Percentiles rank a stretch among this genome's conserved stretches.
Conservation (phyloP, 148 eudicot genomes). For the Selenicereus undatus region DNA sequence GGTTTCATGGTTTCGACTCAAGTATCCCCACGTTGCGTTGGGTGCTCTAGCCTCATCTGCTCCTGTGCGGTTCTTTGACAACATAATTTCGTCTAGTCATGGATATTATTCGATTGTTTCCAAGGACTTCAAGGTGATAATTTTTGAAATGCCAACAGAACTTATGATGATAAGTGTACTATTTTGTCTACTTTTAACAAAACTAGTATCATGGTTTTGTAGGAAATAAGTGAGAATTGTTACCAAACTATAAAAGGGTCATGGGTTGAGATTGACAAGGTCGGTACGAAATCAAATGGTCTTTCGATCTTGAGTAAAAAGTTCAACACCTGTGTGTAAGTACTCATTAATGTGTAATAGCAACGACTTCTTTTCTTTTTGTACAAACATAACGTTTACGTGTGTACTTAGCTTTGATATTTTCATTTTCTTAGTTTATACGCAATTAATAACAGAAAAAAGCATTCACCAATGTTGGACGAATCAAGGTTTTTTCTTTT, state of each 20-base stretch:
- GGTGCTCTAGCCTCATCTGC: conserved; percentile 34
- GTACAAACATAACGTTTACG: no score
- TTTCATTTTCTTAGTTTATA: no score
- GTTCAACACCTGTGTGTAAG: conserved; percentile 17
- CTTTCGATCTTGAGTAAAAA: not conserved
- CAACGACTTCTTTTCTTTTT: not conserved
- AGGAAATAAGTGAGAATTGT: conserved; percentile 7
- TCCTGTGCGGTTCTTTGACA: conserved; percentile 25
- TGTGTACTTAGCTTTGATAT: no score
- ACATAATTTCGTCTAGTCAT: conserved; percentile 26
- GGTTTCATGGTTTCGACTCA: conserved; percentile 33
- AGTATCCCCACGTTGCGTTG: conserved; percentile 31
- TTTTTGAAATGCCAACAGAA: not conserved
- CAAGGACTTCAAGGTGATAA: conserved; percentile 24
- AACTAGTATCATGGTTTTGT: no score
- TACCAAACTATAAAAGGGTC: not conserved
- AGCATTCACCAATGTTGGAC: no score
- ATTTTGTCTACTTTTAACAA: not conserved
- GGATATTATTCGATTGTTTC: conserved; percentile 22
- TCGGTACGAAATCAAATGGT: not conserved
- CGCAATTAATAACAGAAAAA: no score
- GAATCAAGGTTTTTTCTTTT: no score
- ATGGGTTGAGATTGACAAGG: conserved; percentile 5
- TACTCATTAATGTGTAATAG: not conserved
- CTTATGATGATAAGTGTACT: not conserved